Evolutionary conservation across 441 rosid species (phyloP).

Genomic region (Codiaeum variegatum): DNA sequence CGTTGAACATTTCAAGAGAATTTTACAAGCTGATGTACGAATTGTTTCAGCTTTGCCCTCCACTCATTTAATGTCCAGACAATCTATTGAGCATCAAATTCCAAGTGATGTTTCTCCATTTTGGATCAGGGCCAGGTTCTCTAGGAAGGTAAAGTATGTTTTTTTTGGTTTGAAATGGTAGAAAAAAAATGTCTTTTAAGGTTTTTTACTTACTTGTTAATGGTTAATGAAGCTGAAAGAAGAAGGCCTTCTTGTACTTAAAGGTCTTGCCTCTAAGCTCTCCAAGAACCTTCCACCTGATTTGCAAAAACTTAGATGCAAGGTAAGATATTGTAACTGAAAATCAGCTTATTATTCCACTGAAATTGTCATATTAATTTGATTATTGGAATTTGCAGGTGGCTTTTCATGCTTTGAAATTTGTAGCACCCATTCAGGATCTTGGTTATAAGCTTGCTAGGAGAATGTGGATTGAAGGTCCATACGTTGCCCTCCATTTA

Average conservation of each 20-base stretch:
- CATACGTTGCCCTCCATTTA: conserved; percentile 55
- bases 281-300: conserved; percentile 75
- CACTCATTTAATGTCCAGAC: conserved; percentile 59
- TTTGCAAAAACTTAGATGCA: conserved; percentile 89
- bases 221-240: conserved; percentile 47
- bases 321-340: conserved; percentile 32
- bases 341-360: background rate
- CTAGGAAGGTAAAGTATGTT: conserved; percentile 39
- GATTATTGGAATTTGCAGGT: conserved; percentile 36
- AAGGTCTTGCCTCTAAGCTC: conserved; percentile 76
- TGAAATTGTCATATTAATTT: background rate
- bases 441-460: conserved; percentile 63
- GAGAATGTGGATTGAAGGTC: conserved; percentile 89
- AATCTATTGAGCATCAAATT: conserved; percentile 48
- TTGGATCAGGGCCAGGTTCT: conserved; percentile 73
- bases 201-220: background rate
- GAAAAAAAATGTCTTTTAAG: background rate
- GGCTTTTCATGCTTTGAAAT: conserved; percentile 77
- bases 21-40: conserved; percentile 54
- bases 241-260: conserved; percentile 65
- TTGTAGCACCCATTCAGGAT: conserved; percentile 51
- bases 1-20: conserved; percentile 68
- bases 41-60: conserved; percentile 73
- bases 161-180: background rate
- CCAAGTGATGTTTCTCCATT: conserved; percentile 60